A percentile compares a stretch with the other conserved stretches of the same genome.
These are phyloP conservation scores for Neopestalotiopsis sp. DNA, from an alignment of 2,329 filamentous ascomycete species.

Conservation along the genomic window DNA sequence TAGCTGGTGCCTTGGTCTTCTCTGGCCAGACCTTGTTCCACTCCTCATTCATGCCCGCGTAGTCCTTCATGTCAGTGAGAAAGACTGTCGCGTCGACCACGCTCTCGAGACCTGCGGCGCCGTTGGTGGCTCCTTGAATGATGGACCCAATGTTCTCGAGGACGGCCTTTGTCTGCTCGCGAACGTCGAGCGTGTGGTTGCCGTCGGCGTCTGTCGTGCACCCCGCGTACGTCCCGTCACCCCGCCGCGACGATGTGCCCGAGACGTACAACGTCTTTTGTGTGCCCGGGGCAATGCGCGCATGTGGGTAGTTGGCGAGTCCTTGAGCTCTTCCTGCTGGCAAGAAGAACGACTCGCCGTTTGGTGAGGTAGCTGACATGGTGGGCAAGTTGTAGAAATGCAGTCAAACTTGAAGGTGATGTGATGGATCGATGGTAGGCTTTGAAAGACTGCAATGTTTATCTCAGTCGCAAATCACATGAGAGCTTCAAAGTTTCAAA, in stretches of 20 bases:
- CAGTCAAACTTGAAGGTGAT: background rate
- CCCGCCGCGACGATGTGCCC: conserved; percentile 38
- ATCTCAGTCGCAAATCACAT: background rate
- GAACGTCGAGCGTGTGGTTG: conserved; percentile 33
- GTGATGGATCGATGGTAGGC: background rate
- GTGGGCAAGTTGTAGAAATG: background rate
- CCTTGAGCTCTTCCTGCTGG: conserved; percentile 35
- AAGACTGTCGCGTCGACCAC: conserved; percentile 41
- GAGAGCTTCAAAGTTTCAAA: background rate
- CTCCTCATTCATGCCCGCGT: conserved; percentile 39
- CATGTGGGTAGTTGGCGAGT: conserved; percentile 41
- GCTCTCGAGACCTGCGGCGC: conserved; percentile 32
- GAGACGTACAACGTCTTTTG: conserved; percentile 36
- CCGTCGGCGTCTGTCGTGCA: conserved; percentile 31
- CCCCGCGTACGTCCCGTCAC: conserved; percentile 38
- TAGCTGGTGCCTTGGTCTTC: conserved; percentile 34
- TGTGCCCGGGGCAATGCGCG: conserved; percentile 31
- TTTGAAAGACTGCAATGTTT: background rate
- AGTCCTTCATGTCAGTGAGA: conserved; percentile 37
- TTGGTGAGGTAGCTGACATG: conserved; percentile 23
- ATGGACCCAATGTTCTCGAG: conserved; percentile 37
- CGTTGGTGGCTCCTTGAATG: conserved; percentile 35
- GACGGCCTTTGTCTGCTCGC: conserved; percentile 38
- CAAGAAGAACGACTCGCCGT: conserved; percentile 36
- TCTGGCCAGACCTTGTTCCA: conserved; percentile 41